These are phyloP conservation scores for Cyberlindnera samutprakarnensis DNA, from an alignment of 805 yeast species.

Conservation along the genomic window DNA sequence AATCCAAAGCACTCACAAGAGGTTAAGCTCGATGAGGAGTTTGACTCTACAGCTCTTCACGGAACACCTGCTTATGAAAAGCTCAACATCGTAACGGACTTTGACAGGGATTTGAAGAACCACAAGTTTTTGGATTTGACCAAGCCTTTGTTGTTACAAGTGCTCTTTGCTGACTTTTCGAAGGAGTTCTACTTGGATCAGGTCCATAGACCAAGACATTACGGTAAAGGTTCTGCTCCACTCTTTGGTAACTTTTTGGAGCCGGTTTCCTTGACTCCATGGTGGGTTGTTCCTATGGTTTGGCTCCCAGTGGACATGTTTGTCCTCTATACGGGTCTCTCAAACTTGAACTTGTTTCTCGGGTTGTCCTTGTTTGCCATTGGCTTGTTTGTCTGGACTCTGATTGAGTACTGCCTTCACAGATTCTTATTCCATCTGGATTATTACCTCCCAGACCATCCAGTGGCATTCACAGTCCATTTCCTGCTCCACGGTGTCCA, in stretches of 20 bases:
- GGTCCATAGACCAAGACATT: constrained; percentile 96
- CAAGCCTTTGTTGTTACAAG: constrained; percentile 76
- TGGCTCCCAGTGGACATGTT: constrained; percentile 82
- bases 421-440: constrained; percentile 93
- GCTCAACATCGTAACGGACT: constrained; percentile 75
- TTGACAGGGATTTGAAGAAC: constrained; percentile 54
- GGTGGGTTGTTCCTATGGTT: constrained; percentile 84
- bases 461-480: constrained; percentile 69
- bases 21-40: constrained; percentile 35
- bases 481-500: constrained; percentile 93
- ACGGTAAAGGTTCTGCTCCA: constrained; percentile 95
- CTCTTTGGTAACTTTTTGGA: constrained; percentile 92
- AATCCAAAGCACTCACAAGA: constrained; percentile 55
- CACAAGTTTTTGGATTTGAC: constrained; percentile 84
- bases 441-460: constrained; percentile 74
- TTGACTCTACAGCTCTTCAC: constrained; percentile 49
- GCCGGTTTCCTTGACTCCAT: constrained; percentile 84
- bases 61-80: constrained; percentile 68
- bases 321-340: constrained; percentile 52
- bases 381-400: constrained; percentile 92
- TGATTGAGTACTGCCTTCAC: constrained; percentile 82
- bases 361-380: constrained; percentile 56
- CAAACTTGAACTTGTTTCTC: constrained; percentile 33
- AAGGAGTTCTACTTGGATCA: constrained; percentile 92
- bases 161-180: constrained; percentile 63